Conservation (phyloP, 2,329 filamentous ascomycete species). For the Aspergillus novoparasiticus region DNA sequence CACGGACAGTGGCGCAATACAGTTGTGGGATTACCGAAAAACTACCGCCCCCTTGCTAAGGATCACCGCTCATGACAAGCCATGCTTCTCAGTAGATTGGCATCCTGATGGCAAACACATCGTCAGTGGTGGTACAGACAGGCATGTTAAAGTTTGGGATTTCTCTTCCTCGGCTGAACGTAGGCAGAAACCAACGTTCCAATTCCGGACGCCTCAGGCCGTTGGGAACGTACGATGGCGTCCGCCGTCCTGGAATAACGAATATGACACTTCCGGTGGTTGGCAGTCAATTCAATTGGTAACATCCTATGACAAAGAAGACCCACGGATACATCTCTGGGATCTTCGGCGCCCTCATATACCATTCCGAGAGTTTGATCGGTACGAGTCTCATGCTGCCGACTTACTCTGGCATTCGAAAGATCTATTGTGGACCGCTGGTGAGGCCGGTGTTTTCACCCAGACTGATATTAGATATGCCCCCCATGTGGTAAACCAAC, state of each 20-base stretch:
- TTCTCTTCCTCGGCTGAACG: constrained; percentile 58
- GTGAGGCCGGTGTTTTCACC: constrained; percentile 61
- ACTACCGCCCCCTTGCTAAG: constrained; percentile 59
- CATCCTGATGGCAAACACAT: constrained; percentile 68
- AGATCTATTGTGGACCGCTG: constrained; percentile 66
- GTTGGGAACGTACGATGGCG: constrained; percentile 65
- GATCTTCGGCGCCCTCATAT: constrained; percentile 64
- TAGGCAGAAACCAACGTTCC: constrained; percentile 60
- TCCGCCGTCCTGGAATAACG: constrained; percentile 59
- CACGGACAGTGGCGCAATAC: constrained; percentile 65
- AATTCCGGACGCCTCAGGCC: constrained; percentile 63
- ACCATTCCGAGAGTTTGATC: constrained; percentile 64
- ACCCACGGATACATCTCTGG: constrained; percentile 65
- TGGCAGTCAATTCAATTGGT: constrained; percentile 65
- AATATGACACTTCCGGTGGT: constrained; percentile 53
- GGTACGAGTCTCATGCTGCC: constrained; percentile 57
- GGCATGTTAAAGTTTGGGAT: constrained; percentile 66
- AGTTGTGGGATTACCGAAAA: constrained; percentile 66
- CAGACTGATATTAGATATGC: constrained; percentile 65
- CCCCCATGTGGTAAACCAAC: constrained; percentile 60
- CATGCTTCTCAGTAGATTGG: constrained; percentile 66
- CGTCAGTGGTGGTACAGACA: constrained; percentile 64
- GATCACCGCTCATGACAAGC: constrained; percentile 63
- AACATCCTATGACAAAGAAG: constrained; percentile 63
- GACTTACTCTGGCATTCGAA: constrained; percentile 67